Base-by-base conservation (phyloP, 257 asterid species). In the Jacaranda mimosifolia region DNA sequence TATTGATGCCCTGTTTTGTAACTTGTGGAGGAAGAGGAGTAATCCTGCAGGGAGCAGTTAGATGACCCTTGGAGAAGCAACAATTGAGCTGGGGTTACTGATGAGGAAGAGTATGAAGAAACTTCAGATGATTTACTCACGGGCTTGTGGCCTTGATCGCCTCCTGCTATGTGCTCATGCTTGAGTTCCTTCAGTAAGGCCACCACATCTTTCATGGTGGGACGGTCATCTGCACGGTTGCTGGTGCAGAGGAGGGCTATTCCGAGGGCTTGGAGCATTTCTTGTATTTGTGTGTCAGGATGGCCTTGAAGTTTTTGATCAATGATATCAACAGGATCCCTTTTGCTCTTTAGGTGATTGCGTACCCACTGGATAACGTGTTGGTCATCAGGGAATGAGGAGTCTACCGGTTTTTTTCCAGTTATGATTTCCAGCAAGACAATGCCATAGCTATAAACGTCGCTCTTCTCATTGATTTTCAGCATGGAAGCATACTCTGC, bases 261-360 rank as follows among this genome's bases (percentile, higher is more conserved):
- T 17, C 96, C 97, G 0, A 93, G 92, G 81, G 94, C 91, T 80
- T 93, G 97, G 14, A 93, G 87, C 96, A 93, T 93, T 77, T 91
- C 98, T 74, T 93, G 97, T 39, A 93, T 77, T 55, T 91, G 96
- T 59, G 96, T 77, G 69, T 91, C 94, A 0, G 96, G 90, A 58
- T 85, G 91, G 58, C 96, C 94, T 85, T 90, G 97, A 7, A 93
- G 89, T 59, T 74, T 89, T 18, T 77, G 91, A 58, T 93, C 98
- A 36, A 91, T 76, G 8, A 87, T 77, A 13, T 86, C 90, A 12
- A 86, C 83, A 0, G 97, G 97, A 67, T 93, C 91, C 68, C 63
- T 72, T 58, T 89, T 88, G 80, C 86, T 79, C 82, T 85, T 91
- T 4, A 91, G 72, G 76, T 85, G 96, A 3, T 89, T 87, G 3